Base-by-base conservation (phyloP, 2,329 filamentous ascomycete species). In the Alternaria angustiovoidea region DNA sequence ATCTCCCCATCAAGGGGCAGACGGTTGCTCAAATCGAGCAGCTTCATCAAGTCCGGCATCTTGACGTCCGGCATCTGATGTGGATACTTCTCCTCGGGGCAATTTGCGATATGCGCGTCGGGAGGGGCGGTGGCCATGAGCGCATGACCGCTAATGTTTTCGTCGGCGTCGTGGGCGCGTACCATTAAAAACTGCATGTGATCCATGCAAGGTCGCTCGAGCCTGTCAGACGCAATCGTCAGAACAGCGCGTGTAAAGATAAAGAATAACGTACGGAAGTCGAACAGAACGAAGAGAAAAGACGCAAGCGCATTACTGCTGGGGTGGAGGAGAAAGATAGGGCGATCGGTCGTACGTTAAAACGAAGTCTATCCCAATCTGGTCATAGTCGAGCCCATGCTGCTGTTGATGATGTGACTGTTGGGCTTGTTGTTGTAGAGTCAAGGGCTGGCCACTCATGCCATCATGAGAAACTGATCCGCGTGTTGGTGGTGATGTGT, bases 111-210 rank as follows among this genome's bases (percentile, higher is more conserved):
- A 70, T 88, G 86, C 59, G 82, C 85, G 53, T 89, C 87, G 5
- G 94, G 92, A 47, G 94, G 94, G 75, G 92, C 96, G 16, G 91
- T 91, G 16, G 92, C 91, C 94, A 98, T 98, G 67, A 98, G 83
- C 5, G 92, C 94, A 78, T 99, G 95, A 41, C 94, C 95, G 66
- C 91, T 94, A 42, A 91, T 72, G 38, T 60, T 67, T 65, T 90
- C 89, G 54, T 81, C 80, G 58, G 78, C 73, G 59, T 81, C 83
- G 76, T 83, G 78, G 63, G 82, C 85, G 60, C 83, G 81, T 58
- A 85, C 89, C 68, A 94, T 83, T 62, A 96, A 84, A 80, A 89
- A 92, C 69, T 93, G 91, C 81, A 94, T 86, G 79, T 97, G 93
- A 70, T 93, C 89, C 87, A 96, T 96, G 84, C 95, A 98, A 53